Conservation (phyloP, 83 land plant species). For the Picea abies region DNA sequence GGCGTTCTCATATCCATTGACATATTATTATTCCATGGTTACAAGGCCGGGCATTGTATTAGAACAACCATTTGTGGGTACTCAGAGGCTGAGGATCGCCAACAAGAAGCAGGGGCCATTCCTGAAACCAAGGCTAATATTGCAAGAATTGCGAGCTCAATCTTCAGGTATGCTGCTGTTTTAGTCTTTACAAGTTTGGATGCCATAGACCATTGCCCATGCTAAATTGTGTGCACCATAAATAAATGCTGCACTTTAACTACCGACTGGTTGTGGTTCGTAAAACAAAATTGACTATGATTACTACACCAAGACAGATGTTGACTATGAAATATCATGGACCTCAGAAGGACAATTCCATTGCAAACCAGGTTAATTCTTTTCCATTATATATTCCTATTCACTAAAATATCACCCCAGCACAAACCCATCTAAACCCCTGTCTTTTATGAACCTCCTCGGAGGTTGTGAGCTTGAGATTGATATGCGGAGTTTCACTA, state of each 20-base stretch:
- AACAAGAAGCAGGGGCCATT: not conserved
- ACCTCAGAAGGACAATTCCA: no score
- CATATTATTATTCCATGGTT: not conserved
- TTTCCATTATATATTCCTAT: no score
- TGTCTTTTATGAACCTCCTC: no score
- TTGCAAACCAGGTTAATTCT: no score
- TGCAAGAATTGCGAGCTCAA: not conserved
- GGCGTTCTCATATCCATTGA: not conserved
- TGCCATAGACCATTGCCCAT: not conserved
- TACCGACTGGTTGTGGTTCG: not conserved
- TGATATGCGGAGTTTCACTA: no score
- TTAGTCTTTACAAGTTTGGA: not conserved
- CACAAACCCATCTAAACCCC: no score
- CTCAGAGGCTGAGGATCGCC: not conserved
- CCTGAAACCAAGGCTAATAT: not conserved
- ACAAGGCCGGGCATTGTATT: not conserved
- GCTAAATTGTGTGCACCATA: not conserved
- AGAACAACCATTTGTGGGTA: not conserved
- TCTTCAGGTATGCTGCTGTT: slow-evolving; percentile 4
- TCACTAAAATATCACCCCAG: no score
- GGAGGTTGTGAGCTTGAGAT: no score
- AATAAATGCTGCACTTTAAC: not conserved
- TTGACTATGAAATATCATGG: not conserved
- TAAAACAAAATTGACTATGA: not conserved
- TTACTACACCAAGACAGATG: not conserved